Conservation (phyloP, 306 rosid species). For the Neltuma alba region DNA sequence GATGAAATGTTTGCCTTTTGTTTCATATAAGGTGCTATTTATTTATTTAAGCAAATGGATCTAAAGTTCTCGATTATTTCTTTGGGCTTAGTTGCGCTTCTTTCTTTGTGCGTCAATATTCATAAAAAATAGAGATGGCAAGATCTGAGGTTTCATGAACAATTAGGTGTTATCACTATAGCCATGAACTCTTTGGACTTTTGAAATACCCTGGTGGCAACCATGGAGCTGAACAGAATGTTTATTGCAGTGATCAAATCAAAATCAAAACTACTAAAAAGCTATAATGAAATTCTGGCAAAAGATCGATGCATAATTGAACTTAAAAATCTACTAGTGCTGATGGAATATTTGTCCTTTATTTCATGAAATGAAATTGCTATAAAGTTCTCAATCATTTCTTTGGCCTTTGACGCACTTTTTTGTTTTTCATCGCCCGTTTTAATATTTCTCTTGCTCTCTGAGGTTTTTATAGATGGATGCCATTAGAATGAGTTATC, state of each 20-base stretch:
- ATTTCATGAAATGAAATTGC: constrained; percentile 14
- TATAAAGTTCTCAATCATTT: constrained; percentile 25
- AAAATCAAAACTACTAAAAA: constrained; percentile 3
- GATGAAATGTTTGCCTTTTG: constrained; percentile 12
- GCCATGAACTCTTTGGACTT: constrained; percentile 26
- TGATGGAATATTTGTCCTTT: constrained; percentile 13
- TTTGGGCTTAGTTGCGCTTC: constrained; percentile 25
- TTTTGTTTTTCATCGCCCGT: constrained; percentile 13
- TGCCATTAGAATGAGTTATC: constrained; percentile 8
- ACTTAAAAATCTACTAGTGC: constrained; percentile 9
- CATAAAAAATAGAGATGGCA: background rate
- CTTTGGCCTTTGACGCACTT: constrained; percentile 14
- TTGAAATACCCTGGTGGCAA: constrained; percentile 8
- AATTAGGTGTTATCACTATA: constrained; percentile 24
- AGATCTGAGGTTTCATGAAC: constrained; percentile 25
- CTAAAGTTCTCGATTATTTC: constrained; percentile 21
- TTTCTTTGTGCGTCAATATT: background rate
- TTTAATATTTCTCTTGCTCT: constrained; percentile 2
- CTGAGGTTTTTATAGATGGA: constrained; percentile 17
- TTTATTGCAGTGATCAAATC: background rate
- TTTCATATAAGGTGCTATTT: background rate
- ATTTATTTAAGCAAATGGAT: constrained; percentile 23
- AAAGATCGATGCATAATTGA: background rate
- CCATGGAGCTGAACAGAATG: background rate
- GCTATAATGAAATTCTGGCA: constrained; percentile 5